Evolutionary conservation across 352 stramenopile genomes (phyloP).

Genomic region (Pythium sp.): DNA sequence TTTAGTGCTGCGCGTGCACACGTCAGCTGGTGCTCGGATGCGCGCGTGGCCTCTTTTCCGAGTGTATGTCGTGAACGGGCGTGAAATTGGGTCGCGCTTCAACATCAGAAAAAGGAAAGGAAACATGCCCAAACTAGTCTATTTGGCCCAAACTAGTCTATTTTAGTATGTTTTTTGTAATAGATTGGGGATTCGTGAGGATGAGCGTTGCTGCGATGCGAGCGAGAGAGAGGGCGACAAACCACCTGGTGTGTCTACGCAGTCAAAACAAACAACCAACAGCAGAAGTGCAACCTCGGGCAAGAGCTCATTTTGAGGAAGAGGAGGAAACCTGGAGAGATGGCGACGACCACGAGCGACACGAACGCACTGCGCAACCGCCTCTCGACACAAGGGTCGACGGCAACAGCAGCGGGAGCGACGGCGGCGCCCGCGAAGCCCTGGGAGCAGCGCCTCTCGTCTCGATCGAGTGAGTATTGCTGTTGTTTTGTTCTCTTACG

Average conservation of each 20-base stretch:
- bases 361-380: slow-evolving; percentile 16
- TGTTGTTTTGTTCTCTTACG: not conserved
- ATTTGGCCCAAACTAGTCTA: too few species aligned
- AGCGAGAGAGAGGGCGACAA: too few species aligned
- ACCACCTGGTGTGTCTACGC: too few species aligned
- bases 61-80: too few species aligned
- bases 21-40: not conserved
- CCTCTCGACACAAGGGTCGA: slow-evolving; percentile 10
- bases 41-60: too few species aligned
- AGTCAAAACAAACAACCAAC: slow-evolving; percentile 6
- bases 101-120: too few species aligned
- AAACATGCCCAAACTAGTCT: too few species aligned
- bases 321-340: slow-evolving; percentile 10
- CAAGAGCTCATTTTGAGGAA: slow-evolving; percentile 15
- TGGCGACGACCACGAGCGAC: slow-evolving; percentile 31
- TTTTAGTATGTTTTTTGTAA: too few species aligned
- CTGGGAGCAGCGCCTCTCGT: slow-evolving; percentile 40
- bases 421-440: slow-evolving; percentile 34
- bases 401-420: slow-evolving; percentile 2
- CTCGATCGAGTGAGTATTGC: slow-evolving; percentile 24
- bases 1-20: not conserved
- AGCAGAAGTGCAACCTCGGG: slow-evolving; percentile 7
- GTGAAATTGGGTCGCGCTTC: too few species aligned
- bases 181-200: too few species aligned
- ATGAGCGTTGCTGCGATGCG: too few species aligned